Evolutionary conservation across 345 rosid genomes (phyloP).

Genomic region (Durio zibethinus): DNA sequence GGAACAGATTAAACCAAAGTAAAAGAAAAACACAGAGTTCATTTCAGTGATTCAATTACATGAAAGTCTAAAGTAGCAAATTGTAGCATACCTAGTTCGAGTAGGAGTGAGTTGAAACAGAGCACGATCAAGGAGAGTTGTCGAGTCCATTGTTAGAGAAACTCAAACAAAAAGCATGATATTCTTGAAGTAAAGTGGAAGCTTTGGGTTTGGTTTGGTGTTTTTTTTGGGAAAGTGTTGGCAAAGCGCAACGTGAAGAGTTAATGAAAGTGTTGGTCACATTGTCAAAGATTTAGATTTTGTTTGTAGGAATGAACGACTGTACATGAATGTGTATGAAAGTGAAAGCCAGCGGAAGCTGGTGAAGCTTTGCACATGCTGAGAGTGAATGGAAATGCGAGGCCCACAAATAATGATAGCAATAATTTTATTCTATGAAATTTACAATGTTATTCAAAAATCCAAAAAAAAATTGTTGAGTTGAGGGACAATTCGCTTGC

Average conservation of each 20-base stretch:
- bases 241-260: background rate
- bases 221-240: background rate
- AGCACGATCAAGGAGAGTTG: slow-evolving; percentile 60
- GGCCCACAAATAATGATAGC: background rate
- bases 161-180: background rate
- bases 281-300: background rate
- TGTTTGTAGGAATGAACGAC: background rate
- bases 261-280: background rate
- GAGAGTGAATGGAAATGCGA: background rate
- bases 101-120: slow-evolving; percentile 91
- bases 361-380: slow-evolving; percentile 8
- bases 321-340: slow-evolving; percentile 9
- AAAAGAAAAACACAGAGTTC: background rate
- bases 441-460: background rate
- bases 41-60: background rate
- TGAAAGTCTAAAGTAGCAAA: background rate
- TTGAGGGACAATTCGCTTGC: no score
- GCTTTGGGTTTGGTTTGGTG: background rate
- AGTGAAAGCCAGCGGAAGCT: slow-evolving; percentile 1
- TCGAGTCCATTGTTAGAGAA: slow-evolving; percentile 45
- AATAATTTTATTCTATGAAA: background rate
- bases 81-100: slow-evolving; percentile 58
- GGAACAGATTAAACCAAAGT: background rate
- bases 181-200: slow-evolving; percentile 9
- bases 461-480: no score